Conservation (phyloP, 306 rosid species). For the Sesbania bispinosa region DNA sequence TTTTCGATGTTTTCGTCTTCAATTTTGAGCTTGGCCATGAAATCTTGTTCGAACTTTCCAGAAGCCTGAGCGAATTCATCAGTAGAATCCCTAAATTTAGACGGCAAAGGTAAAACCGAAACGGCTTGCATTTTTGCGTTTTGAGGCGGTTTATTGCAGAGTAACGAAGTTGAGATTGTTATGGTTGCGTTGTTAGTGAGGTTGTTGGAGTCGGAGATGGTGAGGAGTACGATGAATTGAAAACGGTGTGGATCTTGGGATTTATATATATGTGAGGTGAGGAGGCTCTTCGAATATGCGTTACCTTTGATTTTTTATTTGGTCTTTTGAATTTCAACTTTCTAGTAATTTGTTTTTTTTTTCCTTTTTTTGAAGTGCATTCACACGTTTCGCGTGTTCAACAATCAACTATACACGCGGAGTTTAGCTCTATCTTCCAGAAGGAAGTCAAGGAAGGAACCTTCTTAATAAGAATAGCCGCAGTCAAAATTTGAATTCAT, state of each 20-base stretch:
- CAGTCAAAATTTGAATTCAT: background rate
- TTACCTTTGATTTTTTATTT: constrained; percentile 10
- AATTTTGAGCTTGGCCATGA: constrained; percentile 31
- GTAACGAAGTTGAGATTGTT: background rate
- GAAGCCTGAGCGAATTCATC: constrained; percentile 17
- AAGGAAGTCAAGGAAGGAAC: background rate
- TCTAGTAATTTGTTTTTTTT: background rate
- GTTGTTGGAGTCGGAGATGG: background rate
- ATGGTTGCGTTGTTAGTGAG: background rate
- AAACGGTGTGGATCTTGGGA: background rate
- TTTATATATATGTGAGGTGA: constrained; percentile 3
- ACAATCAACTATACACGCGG: constrained; percentile 12
- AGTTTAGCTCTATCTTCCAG: constrained; percentile 5
- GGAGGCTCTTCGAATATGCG: background rate
- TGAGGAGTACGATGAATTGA: background rate
- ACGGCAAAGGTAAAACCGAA: no score
- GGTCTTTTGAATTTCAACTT: background rate
- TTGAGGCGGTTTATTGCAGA: background rate
- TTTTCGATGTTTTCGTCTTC: background rate
- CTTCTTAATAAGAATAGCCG: background rate
- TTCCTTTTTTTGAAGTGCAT: background rate
- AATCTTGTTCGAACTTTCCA: constrained; percentile 32
- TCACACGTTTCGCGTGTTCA: constrained; percentile 30
- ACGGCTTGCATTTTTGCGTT: constrained; percentile 37
- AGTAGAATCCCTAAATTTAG: constrained; percentile 2